Evolutionary conservation across 208 protist species (phyloP).

Genomic region (Naegleria lovaniensis): DNA sequence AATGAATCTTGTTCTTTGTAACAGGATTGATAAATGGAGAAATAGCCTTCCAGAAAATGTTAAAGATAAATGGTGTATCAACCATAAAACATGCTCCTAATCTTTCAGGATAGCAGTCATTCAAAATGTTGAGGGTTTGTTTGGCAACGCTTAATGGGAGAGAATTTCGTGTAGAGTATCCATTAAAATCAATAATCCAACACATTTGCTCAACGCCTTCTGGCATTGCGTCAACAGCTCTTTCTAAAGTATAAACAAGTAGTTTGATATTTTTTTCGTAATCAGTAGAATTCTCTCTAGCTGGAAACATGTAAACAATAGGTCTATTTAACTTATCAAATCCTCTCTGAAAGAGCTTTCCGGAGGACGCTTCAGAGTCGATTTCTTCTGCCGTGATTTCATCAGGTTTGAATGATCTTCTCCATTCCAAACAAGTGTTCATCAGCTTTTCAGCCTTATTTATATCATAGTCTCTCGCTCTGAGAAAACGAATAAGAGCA

Average conservation of each 20-base stretch:
- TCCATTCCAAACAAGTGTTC: conserved; percentile 8
- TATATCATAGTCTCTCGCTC: conserved; percentile 16
- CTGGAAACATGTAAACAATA: conserved; percentile 18
- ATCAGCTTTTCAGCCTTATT: conserved; percentile 19
- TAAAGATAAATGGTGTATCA: conserved; percentile 66
- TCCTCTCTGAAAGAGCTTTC: conserved; percentile 26
- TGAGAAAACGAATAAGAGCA: not conserved
- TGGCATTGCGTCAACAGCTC: not conserved
- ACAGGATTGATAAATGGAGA: conserved; percentile 61
- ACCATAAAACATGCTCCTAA: conserved; percentile 68
- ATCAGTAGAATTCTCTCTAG: conserved; percentile 9
- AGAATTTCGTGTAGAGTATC: not conserved
- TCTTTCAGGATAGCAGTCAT: conserved; percentile 71
- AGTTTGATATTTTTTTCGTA: conserved; percentile 6
- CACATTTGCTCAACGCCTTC: not conserved
- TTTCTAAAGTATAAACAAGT: conserved; percentile 26
- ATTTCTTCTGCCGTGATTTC: not conserved
- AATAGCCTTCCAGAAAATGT: conserved; percentile 63
- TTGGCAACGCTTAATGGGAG: not conserved
- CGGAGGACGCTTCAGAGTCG: not conserved
- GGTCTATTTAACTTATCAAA: conserved; percentile 10
- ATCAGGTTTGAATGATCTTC: conserved; percentile 20
- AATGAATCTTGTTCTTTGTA: conserved; percentile 44
- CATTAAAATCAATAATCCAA: conserved; percentile 23
- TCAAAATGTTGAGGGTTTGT: conserved; percentile 41